These are phyloP conservation scores for Neurospora sp. DNA, from an alignment of 495 filamentous ascomycete genomes.

Conservation along the genomic window DNA sequence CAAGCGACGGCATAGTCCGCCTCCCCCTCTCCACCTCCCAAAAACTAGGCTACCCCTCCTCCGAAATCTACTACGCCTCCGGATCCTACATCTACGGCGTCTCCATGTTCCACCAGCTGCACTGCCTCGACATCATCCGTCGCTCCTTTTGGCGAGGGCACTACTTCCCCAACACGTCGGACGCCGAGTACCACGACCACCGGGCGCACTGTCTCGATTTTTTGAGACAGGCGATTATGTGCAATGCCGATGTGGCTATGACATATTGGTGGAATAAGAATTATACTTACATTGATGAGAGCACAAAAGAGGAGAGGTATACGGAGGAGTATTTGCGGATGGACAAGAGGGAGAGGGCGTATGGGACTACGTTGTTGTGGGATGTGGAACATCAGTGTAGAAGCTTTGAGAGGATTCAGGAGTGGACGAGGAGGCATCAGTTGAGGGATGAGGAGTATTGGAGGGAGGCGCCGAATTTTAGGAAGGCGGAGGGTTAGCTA, in stretches of 20 bases:
- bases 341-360: background rate
- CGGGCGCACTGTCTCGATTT: background rate
- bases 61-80: background rate
- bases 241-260: background rate
- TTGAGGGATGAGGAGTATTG: background rate
- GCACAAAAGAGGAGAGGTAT: too few species aligned
- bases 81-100: constrained; percentile 4
- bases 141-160: background rate
- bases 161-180: background rate
- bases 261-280: background rate
- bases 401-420: background rate
- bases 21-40: background rate
- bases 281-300: too few species aligned
- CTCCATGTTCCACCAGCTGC: constrained; percentile 18
- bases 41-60: background rate
- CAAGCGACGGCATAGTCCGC: background rate
- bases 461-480: background rate
- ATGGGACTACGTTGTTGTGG: background rate
- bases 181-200: background rate
- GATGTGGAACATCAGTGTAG: background rate
- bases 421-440: background rate
- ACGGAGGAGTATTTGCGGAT: background rate
- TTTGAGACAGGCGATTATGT: background rate
- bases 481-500: background rate
- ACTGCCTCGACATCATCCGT: constrained; percentile 9